Base-by-base conservation (phyloP, 108 stramenopile genomes). In the Skeletonema grethae region DNA sequence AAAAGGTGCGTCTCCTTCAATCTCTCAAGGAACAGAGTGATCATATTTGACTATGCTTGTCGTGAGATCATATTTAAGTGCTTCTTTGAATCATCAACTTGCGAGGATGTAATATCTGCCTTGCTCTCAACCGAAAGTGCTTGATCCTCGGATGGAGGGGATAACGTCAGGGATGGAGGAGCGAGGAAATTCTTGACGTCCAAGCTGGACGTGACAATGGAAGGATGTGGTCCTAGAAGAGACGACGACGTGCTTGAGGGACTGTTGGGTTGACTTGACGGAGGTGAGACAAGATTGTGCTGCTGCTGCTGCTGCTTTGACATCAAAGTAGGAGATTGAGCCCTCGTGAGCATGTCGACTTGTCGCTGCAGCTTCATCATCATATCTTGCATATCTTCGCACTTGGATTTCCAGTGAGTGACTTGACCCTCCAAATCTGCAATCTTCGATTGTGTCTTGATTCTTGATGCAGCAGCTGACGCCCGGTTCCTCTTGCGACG, bases 401-500 rank as follows among this genome's bases (percentile, higher is more conserved):
- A 88, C 69, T 81, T 83, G 36, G 76, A 57, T 61, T 84, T 75
- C 31, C 88, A 66, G 8, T 53, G 62, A 20, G 70, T 67, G 1
- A 90, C 82, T 67, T 90, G 82, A 56, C 53, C 73, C 82, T 90
- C 87, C 50, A 92, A 82, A 35, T 79, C 82, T 11, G 67, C 79
- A 57, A 92, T 86, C 30, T 84, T 82, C 45, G 74, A 72, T 9
- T 86, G 86, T 3, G 87, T 92, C 67, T 83, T 77, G 56, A 73
- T 65, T 29, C 91, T 72, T 5, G 87, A 88, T 13, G 70, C 89
- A 25, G 91, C 91, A 28, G 91, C 91, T 48, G 77, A 80, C 45
- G 88, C 86, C 2, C 91, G 79, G 65, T 92, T 92, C 56, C 91
- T 87, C 34, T 88, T 86, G 7, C 91, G 87, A 11, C 91, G 85